A percentile compares a stretch with the other conserved stretches of the same genome.
These are phyloP conservation scores for Castanea mollissima DNA, from an alignment of 306 rosid species.

Conservation along the genomic window DNA sequence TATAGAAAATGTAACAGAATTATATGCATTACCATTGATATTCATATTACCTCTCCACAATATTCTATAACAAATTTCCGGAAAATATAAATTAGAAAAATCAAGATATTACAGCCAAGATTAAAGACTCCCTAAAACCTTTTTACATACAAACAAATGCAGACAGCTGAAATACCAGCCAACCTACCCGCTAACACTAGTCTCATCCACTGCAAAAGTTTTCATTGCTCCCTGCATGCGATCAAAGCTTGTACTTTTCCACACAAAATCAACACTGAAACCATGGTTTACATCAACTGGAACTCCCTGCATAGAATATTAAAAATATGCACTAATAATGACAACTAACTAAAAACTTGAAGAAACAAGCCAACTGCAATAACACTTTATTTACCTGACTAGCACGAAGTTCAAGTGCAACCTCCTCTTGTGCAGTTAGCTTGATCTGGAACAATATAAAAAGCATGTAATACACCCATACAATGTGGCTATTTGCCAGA, in stretches of 20 bases:
- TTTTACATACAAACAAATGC: background rate
- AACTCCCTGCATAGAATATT: constrained; percentile 73
- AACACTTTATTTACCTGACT: constrained; percentile 64
- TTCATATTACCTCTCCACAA: background rate
- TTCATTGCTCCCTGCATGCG: constrained; percentile 99
- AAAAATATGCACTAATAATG: constrained; percentile 21
- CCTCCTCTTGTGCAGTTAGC: constrained; percentile 98
- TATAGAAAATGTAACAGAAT: background rate
- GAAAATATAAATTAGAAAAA: background rate
- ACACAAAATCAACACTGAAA: constrained; percentile 96
- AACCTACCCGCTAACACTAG: constrained; percentile 98
- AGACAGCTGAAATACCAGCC: background rate
- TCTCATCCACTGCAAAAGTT: constrained; percentile 98
- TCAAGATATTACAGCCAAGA: background rate
- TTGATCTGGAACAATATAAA: constrained; percentile 61
- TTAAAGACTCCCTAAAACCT: background rate
- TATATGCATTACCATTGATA: background rate
- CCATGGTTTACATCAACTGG: constrained; percentile 97
- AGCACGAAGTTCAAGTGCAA: constrained; percentile 96
- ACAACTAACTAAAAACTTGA: background rate
- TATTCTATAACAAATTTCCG: background rate
- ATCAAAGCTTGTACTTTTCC: constrained; percentile 99
- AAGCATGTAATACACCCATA: background rate
- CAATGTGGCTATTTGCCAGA: background rate
- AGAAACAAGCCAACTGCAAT: constrained; percentile 1